Evolutionary conservation across 73 alveolate genomes (phyloP).

Genomic region (Paramecium primaurelia): DNA sequence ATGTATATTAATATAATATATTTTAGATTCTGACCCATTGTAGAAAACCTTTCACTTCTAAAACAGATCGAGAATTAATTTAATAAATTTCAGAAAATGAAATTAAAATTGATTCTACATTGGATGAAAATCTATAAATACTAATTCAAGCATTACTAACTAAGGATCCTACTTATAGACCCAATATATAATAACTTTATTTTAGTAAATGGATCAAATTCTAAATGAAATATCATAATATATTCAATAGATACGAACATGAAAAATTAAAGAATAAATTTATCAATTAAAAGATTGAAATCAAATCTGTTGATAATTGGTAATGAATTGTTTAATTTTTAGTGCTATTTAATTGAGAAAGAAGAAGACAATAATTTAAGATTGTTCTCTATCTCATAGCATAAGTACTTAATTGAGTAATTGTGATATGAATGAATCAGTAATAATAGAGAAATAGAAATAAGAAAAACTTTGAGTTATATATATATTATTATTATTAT

Average conservation of each 20-base stretch:
- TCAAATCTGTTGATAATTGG: slow-evolving; percentile 16
- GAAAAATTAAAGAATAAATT: not conserved
- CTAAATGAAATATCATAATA: not conserved
- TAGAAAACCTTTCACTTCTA: not conserved
- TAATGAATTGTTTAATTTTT: not conserved
- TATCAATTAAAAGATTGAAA: not conserved
- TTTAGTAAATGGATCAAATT: not conserved
- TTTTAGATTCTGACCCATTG: not conserved
- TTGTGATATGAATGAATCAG: not conserved
- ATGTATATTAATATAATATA: not conserved
- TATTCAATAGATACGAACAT: slow-evolving; percentile 20
- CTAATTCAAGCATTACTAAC: not conserved
- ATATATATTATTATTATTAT: not conserved
- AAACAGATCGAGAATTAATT: not conserved
- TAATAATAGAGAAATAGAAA: not conserved
- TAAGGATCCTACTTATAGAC: not conserved
- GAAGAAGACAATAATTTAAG: not conserved
- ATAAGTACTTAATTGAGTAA: not conserved
- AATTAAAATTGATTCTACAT: not conserved
- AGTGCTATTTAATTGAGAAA: not conserved
- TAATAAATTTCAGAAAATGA: not conserved
- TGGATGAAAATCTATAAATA: not conserved
- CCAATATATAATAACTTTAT: not conserved
- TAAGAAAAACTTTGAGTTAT: not conserved
- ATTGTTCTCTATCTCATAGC: not conserved